Percentiles rank a stretch among this genome's conserved stretches.
Evolutionary conservation across 2,329 filamentous ascomycete species (phyloP).

Genomic region (Myriosclerotinia scirpicola): DNA sequence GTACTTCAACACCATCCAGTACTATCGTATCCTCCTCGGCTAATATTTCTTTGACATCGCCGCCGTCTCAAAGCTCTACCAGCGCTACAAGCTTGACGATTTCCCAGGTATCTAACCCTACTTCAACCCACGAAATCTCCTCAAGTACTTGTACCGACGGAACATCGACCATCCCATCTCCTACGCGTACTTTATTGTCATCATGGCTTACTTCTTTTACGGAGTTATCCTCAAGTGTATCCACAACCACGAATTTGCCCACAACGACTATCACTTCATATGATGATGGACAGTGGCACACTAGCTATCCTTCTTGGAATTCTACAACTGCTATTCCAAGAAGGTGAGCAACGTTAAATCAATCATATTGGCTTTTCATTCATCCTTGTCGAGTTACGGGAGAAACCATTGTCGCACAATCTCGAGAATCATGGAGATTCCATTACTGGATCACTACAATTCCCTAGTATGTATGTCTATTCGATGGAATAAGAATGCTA

Average conservation of each 20-base stretch:
- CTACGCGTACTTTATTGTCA: background rate
- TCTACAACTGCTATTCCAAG: slow-evolving; percentile 13
- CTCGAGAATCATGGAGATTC: background rate
- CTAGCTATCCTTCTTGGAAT: slow-evolving; percentile 38
- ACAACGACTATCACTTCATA: slow-evolving; percentile 28
- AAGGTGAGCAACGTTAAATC: background rate
- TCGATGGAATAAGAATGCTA: background rate
- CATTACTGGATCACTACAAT: background rate
- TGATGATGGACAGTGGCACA: slow-evolving; percentile 40
- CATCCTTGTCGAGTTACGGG: no score
- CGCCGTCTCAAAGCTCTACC: background rate
- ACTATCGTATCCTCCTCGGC: background rate
- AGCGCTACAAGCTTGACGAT: background rate
- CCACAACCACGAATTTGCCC: slow-evolving; percentile 16
- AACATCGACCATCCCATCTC: slow-evolving; percentile 19
- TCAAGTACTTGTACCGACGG: slow-evolving; percentile 8
- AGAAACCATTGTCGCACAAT: background rate
- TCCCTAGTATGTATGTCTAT: background rate
- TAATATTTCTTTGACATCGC: background rate
- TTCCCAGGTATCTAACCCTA: background rate
- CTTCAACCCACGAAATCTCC: background rate
- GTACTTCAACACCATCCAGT: background rate
- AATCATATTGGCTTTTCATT: background rate
- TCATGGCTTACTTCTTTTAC: slow-evolving; percentile 22
- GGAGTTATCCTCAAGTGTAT: slow-evolving; percentile 12